Conservation (phyloP, 768 basidiomycete species). For the Mycena alexandri region DNA sequence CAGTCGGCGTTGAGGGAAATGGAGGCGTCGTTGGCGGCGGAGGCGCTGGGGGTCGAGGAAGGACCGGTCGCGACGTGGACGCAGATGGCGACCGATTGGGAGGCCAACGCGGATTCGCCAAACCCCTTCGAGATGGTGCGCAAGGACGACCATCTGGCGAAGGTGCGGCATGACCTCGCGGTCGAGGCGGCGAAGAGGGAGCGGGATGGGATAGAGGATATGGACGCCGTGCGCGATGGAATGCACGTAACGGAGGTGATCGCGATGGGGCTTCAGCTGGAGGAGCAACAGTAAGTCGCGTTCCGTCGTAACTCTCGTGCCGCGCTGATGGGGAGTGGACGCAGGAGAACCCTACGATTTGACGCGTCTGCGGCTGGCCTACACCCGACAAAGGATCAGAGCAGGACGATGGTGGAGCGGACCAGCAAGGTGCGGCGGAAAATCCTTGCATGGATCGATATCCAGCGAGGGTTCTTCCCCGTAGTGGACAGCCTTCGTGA, state of each 20-base stretch:
- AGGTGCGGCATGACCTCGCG: slow-evolving; percentile 18
- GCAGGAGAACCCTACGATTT: slow-evolving; percentile 12
- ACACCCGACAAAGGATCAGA: slow-evolving; percentile 29
- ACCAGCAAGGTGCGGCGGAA: slow-evolving; percentile 21
- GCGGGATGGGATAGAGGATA: background rate
- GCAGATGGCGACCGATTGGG: too few relatives aligned
- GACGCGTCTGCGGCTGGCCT: slow-evolving; percentile 5
- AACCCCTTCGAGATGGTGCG: slow-evolving; percentile 29
- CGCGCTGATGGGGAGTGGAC: too few relatives aligned
- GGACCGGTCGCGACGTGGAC: too few relatives aligned
- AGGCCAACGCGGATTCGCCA: background rate
- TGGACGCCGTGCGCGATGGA: slow-evolving; percentile 5
- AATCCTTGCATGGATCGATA: background rate
- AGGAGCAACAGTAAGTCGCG: slow-evolving; percentile 33
- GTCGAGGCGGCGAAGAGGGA: slow-evolving; percentile 31
- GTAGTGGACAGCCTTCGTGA: background rate
- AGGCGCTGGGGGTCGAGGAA: too few relatives aligned
- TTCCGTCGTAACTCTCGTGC: too few relatives aligned
- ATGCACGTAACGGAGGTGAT: slow-evolving; percentile 28
- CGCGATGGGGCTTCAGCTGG: slow-evolving; percentile 31
- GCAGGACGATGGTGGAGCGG: slow-evolving; percentile 32
- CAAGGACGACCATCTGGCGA: slow-evolving; percentile 22
- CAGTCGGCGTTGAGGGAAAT: too few relatives aligned
- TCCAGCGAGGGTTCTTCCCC: slow-evolving; percentile 16
- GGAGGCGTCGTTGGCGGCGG: too few relatives aligned